Conservation (phyloP, 441 rosid genomes). For the Gossypium davidsonii region DNA sequence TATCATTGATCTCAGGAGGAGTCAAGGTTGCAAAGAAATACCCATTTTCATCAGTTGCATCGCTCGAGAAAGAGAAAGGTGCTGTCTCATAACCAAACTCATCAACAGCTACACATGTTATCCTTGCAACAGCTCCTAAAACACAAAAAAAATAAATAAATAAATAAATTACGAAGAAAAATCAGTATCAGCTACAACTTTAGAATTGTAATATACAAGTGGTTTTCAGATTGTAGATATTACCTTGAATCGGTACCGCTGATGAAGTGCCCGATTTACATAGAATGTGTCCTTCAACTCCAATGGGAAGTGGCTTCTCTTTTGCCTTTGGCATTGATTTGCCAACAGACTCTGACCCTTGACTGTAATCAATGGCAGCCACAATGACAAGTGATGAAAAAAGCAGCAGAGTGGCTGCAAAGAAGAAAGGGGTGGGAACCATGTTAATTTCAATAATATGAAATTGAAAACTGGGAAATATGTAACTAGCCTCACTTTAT, state of each 20-base stretch:
- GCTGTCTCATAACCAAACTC: slow-evolving; percentile 2
- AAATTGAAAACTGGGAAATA: background rate
- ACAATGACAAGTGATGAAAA: background rate
- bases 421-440: background rate
- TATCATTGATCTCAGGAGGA: background rate
- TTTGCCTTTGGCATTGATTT: background rate
- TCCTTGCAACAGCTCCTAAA: background rate
- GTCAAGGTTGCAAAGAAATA: slow-evolving; percentile 1
- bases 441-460: background rate
- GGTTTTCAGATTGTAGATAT: background rate
- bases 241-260: background rate
- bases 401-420: background rate
- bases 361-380: background rate
- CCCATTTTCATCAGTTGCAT: background rate
- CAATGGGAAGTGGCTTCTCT: background rate
- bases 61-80: background rate
- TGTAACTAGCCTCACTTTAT: background rate
- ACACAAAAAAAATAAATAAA: too few relatives aligned
- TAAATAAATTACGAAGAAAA: background rate
- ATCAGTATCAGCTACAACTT: background rate
- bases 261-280: background rate
- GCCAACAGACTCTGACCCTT: background rate
- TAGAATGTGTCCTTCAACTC: background rate
- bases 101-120: background rate
- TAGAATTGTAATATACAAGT: background rate